These are phyloP conservation scores for Teunomyces pallodes DNA, from an alignment of 805 yeast species.

Conservation along the genomic window DNA sequence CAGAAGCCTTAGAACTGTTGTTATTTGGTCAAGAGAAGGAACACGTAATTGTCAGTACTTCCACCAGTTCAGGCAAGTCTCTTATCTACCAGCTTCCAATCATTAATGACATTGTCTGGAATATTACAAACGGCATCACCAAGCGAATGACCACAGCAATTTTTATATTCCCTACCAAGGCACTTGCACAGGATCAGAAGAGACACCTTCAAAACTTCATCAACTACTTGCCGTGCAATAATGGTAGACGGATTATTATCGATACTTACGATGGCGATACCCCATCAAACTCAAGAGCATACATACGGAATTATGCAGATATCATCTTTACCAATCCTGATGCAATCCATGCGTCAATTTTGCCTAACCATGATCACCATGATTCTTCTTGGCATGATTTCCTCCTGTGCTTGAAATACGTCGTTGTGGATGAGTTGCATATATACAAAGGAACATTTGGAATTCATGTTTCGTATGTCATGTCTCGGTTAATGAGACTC, in stretches of 20 bases:
- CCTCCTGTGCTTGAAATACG: slow-evolving; percentile 59
- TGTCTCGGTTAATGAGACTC: slow-evolving; percentile 75
- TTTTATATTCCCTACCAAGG: slow-evolving; percentile 94
- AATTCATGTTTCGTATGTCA: slow-evolving; percentile 80
- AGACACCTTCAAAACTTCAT: slow-evolving; percentile 67
- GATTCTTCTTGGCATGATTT: slow-evolving; percentile 62
- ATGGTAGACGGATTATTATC: slow-evolving; percentile 45
- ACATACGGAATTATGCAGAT: slow-evolving; percentile 61
- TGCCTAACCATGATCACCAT: slow-evolving; percentile 62
- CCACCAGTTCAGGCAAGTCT: slow-evolving; percentile 96
- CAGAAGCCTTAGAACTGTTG: slow-evolving; percentile 61
- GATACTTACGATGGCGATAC: slow-evolving; percentile 97
- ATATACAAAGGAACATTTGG: slow-evolving; percentile 91
- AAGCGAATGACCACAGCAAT: slow-evolving; percentile 57
- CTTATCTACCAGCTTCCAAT: slow-evolving; percentile 89
- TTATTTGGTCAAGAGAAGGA: slow-evolving; percentile 42
- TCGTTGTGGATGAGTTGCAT: slow-evolving; percentile 85
- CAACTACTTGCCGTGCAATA: slow-evolving; percentile 42
- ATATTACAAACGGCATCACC: slow-evolving; percentile 35
- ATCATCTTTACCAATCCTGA: slow-evolving; percentile 95
- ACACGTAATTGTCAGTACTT: slow-evolving; percentile 85
- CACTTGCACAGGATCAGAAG: slow-evolving; percentile 94
- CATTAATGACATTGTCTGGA: slow-evolving; percentile 43
- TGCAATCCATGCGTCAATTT: slow-evolving; percentile 78
- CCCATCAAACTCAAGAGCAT: slow-evolving; percentile 49